Evolutionary conservation across 2,329 filamentous ascomycete genomes (phyloP), one percentile per base, ranked within the genome.

Genomic region (Beauveria varroae): DNA sequence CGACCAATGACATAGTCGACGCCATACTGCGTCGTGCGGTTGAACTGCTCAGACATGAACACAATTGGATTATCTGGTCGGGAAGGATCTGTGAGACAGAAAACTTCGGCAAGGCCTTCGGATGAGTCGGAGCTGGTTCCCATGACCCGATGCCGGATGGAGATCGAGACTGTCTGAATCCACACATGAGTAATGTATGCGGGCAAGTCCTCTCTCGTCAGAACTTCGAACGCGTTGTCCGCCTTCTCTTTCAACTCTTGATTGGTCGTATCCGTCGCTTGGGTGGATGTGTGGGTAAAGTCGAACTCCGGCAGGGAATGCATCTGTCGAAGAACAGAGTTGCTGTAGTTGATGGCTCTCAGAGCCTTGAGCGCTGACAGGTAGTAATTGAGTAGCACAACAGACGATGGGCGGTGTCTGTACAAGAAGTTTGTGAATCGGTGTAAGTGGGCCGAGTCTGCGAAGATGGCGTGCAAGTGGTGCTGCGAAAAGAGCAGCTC

Each of bases 11-110:
- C 83, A 69, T 92, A 90, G 61, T 62, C 63, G 2, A 66, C 63
- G 2, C 87, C 87, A 68, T 91, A 91, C 67, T 91, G 87, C 1
- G 87, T 91, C 3, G 86, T 89, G 41, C 82, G 79, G 65, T 89
- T 82, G 66, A 90, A 91, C 72, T 89, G 87, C 78, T 90, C 86
- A 0, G 87, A 90, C 18, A 87, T 86, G 72, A 91, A 90, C 1
- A 91, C 83, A 63, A 91, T 89, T 1, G 88, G 88, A 68, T 91
- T 90, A 64, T 90, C 88, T 3, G 80, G 76, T 62, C 87, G 78
- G 2, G 86, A 88, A 6, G 89, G 87, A 71, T 92, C 89, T 1
- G 87, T 89, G 62, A 92, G 71, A 69, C 88, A 91, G 67, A 91
- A 91, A 0, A 90, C 87, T 69, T 91, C 88, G 0, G 87, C 88